Base-by-base conservation (phyloP, 495 filamentous ascomycete species). In the Xylaria castorea region DNA sequence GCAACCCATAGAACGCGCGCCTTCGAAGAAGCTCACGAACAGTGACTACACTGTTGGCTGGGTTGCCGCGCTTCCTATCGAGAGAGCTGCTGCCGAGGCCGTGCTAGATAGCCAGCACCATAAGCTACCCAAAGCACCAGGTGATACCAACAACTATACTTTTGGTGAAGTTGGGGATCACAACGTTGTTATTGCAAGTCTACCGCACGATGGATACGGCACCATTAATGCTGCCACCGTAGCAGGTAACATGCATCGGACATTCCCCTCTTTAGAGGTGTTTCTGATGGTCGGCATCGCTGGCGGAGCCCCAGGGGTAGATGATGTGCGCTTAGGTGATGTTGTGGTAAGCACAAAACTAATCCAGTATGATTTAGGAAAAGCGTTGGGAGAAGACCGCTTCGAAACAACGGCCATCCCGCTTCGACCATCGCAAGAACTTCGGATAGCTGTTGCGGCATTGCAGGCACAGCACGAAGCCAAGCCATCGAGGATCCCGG, bases 11-110 rank as follows among this genome's bases (percentile, higher is more conserved):
- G 27, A 30, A 14, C 20, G 30, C 27, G 14, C 18, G 0, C 2
- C 7, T 0, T 1, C 1, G 58, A 64, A 30, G 12, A 30, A 36
- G 20, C 50, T 68, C 34, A 20, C 34, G 0, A 36, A 44, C 36
- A 14, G 34, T 2, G 82, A 86, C n/a, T 88, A 86, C 66, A 83
- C 80, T 14, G 78, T 88, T 4, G 86, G 81, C 27, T 85, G 83
- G 83, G 80, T 88, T 30, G 85, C 81, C 69, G 83, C 85, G 1
- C 75, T 89, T 12, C 74, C 80, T 14, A 74, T 78, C 27, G 86
- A 89, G 75, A 66, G 78, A 16, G 80, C 84, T 20, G 86, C 86
- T 6, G 83, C 85, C 1, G 63, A n/a, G 25, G 79, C 80, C 16
- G 81, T 86, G 76, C 80, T 89, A 1, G 87, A 89, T 74, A 80